Evolutionary conservation across 1,139 yeast genomes (phyloP).

Genomic region (Hyphopichia burtonii): DNA sequence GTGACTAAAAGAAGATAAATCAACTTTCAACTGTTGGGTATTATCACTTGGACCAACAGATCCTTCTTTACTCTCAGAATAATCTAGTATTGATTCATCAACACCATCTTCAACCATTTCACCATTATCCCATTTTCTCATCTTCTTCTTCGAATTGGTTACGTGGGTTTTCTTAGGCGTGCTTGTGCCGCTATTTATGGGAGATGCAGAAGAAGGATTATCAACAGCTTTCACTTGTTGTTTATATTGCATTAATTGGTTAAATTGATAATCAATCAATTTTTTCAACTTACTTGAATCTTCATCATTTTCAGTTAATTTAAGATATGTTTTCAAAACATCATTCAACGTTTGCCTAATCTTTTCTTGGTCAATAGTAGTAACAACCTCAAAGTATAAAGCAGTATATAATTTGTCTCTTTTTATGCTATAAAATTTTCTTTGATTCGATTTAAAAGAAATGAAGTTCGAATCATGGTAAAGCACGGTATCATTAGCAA

Average conservation of each 20-base stretch:
- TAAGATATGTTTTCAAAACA: conserved; percentile 34
- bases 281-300: conserved; percentile 28
- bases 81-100: conserved; percentile 30
- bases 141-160: conserved; percentile 25
- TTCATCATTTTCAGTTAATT: conserved; percentile 25
- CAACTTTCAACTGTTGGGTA: conserved; percentile 21
- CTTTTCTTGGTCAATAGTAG: conserved; percentile 42
- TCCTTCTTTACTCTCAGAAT: conserved; percentile 24
- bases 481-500: conserved; percentile 36
- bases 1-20: conserved; percentile 33
- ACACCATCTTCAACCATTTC: conserved; percentile 30
- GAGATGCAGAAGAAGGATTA: conserved; percentile 1
- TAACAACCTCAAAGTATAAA: conserved; percentile 40
- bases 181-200: conserved; percentile 11
- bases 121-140: conserved; percentile 49
- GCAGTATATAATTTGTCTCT: conserved; percentile 34
- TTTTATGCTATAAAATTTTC: conserved; percentile 35
- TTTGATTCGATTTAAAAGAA: conserved; percentile 33
- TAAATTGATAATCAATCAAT: conserved; percentile 42
- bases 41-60: conserved; percentile 46
- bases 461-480: conserved; percentile 35
- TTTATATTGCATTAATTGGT: conserved; percentile 35
- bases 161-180: conserved; percentile 13
- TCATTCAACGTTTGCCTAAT: conserved; percentile 34
- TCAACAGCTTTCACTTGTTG: conserved; percentile 7